phyloP scores from a whole-genome alignment of 163 green algal genomes.

The Scenedesmus sp. region DNA sequence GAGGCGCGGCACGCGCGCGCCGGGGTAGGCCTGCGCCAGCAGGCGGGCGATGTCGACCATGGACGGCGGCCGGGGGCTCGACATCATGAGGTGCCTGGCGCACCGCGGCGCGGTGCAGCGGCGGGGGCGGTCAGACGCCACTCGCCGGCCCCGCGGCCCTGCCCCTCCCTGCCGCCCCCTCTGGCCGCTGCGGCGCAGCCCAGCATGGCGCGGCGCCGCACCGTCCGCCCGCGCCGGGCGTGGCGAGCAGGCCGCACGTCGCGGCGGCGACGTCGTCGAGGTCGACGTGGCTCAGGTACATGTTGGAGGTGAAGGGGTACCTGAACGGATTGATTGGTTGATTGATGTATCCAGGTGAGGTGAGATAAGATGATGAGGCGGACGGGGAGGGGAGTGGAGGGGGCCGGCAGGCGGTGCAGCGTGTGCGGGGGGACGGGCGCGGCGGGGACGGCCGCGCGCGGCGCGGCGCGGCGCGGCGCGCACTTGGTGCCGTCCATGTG shows the following conservation, averaged over 20 bases:
- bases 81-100: constrained; percentile 37
- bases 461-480: too few species aligned
- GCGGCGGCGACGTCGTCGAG: constrained; percentile 32
- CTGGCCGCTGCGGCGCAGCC: too few species aligned
- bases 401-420: too few species aligned
- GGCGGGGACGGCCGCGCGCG: too few species aligned
- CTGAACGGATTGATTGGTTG: constrained; percentile 15
- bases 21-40: constrained; percentile 7
- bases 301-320: constrained; percentile 20
- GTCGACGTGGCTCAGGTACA: constrained; percentile 38
- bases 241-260: constrained; percentile 29
- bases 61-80: not conserved
- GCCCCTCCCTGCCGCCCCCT: too few species aligned
- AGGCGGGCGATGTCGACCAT: constrained; percentile 27
- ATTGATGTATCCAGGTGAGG: too few species aligned
- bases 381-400: too few species aligned
- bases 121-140: too few species aligned
- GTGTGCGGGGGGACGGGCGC: too few species aligned
- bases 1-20: constrained; percentile 1
- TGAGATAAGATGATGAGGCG: constrained; percentile 1
- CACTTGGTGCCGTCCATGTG: constrained; percentile 36
- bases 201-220: not conserved
- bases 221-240: constrained; percentile 24
- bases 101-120: too few species aligned
- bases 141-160: too few species aligned